phyloP scores from a whole-genome alignment of 106 monocot species.

The Dactylorhiza incarnata region DNA sequence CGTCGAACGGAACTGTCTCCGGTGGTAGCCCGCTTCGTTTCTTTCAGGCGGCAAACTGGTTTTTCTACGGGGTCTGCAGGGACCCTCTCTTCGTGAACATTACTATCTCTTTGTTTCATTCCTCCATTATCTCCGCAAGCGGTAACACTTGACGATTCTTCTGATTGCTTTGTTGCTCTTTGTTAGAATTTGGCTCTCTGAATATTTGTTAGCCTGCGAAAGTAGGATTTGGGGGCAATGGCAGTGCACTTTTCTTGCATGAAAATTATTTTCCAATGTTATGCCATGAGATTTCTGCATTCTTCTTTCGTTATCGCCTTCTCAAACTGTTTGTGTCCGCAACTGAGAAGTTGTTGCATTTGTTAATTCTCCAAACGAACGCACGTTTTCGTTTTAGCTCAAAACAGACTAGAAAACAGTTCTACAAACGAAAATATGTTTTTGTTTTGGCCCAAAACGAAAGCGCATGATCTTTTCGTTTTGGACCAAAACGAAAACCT shows the following conservation, averaged over 20 bases:
- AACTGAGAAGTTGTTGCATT: too few relatives aligned
- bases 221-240: background rate
- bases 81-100: conserved; percentile 95
- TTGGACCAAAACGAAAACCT: too few relatives aligned
- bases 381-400: too few relatives aligned
- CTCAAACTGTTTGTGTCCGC: too few relatives aligned
- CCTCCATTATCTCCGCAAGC: conserved; percentile 53
- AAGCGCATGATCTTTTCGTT: too few relatives aligned
- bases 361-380: too few relatives aligned
- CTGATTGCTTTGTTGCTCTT: background rate
- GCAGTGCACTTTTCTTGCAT: background rate
- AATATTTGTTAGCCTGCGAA: background rate
- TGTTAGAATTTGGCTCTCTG: background rate
- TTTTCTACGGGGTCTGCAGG: conserved; percentile 41
- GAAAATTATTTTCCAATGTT: too few relatives aligned
- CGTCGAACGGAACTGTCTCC: conserved; percentile 40
- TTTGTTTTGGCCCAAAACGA: too few relatives aligned
- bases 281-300: too few relatives aligned
- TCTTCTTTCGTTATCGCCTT: too few relatives aligned
- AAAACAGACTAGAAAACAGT: too few relatives aligned
- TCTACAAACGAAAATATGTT: too few relatives aligned
- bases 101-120: conserved; percentile 80
- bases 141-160: conserved; percentile 25
- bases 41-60: conserved; percentile 67
- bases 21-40: conserved; percentile 49